Conservation (phyloP, 495 filamentous ascomycete species). For the Podospora australis region DNA sequence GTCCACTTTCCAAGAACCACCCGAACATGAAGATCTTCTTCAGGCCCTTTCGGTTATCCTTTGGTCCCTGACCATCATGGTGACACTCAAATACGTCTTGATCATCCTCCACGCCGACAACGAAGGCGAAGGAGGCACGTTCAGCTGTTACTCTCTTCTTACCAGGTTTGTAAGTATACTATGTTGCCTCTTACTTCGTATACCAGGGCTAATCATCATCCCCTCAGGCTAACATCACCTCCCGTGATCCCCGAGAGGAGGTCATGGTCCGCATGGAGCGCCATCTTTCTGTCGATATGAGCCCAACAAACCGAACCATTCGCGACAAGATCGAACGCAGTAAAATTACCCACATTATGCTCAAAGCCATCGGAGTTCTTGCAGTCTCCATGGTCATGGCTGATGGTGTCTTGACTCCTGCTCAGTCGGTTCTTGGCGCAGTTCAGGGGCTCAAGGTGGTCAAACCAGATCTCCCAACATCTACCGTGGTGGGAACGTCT, state of each 20-base stretch:
- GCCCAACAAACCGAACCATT: conserved; percentile 41
- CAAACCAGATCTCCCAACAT: conserved; percentile 36
- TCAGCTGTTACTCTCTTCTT: conserved; percentile 21
- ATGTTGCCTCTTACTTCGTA: neutral
- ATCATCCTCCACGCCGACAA: conserved; percentile 69
- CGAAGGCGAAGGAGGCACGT: conserved; percentile 69
- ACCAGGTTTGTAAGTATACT: conserved; percentile 31
- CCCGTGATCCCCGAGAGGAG: conserved; percentile 44
- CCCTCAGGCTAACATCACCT: conserved; percentile 32
- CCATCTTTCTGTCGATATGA: conserved; percentile 47
- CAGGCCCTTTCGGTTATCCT: conserved; percentile 67
- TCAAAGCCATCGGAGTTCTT: conserved; percentile 61
- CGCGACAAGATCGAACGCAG: conserved; percentile 55
- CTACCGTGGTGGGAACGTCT: conserved; percentile 58
- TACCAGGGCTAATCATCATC: neutral
- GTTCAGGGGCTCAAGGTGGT: conserved; percentile 58
- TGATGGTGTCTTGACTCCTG: conserved; percentile 64
- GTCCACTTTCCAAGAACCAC: conserved; percentile 56
- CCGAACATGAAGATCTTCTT: conserved; percentile 57
- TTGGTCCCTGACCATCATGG: conserved; percentile 67
- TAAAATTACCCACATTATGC: conserved; percentile 37
- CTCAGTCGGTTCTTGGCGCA: conserved; percentile 62
- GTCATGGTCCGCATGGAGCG: conserved; percentile 51
- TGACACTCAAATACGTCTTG: conserved; percentile 65
- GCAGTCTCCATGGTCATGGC: conserved; percentile 63